Conservation (phyloP, 2,329 filamentous ascomycete species). For the Amylocarpus encephaloides region DNA sequence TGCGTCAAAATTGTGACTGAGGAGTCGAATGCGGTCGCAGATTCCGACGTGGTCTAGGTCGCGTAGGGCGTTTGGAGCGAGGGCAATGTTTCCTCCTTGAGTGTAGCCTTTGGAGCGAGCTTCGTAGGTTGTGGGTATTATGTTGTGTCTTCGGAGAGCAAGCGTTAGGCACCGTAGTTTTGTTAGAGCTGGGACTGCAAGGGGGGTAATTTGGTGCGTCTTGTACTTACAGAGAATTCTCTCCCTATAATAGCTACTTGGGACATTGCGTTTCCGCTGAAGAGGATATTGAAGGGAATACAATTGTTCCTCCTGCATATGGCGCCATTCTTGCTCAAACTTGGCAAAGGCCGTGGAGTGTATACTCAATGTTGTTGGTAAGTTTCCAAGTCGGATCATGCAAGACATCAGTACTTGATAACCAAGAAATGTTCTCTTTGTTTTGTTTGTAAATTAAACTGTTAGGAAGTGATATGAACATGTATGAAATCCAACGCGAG, state of each 20-base stretch:
- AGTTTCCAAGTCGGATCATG: too few relatives aligned
- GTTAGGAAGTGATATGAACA: too few relatives aligned
- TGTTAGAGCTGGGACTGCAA: neutral
- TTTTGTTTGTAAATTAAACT: too few relatives aligned
- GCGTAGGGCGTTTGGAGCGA: constrained; percentile 50
- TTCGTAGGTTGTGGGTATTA: constrained; percentile 5
- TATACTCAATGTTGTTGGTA: too few relatives aligned
- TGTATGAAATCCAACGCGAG: too few relatives aligned
- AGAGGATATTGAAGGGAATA: too few relatives aligned
- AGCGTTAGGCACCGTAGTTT: constrained; percentile 2
- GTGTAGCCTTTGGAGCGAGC: neutral
- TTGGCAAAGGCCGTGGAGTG: too few relatives aligned
- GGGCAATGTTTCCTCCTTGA: constrained; percentile 45
- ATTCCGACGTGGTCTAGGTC: constrained; percentile 45
- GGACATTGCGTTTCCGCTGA: neutral
- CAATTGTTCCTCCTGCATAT: too few relatives aligned
- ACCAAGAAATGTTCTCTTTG: too few relatives aligned
- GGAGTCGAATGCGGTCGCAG: constrained; percentile 28
- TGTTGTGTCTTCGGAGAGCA: constrained; percentile 5
- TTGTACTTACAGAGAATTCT: neutral
- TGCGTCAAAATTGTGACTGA: neutral
- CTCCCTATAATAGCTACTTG: neutral
- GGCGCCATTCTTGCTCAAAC: too few relatives aligned
- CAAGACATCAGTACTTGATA: too few relatives aligned
- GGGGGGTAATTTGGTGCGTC: neutral